Evolutionary conservation across 2,329 filamentous ascomycete species (phyloP).

Genomic region (Aspergillus spinulosporus): DNA sequence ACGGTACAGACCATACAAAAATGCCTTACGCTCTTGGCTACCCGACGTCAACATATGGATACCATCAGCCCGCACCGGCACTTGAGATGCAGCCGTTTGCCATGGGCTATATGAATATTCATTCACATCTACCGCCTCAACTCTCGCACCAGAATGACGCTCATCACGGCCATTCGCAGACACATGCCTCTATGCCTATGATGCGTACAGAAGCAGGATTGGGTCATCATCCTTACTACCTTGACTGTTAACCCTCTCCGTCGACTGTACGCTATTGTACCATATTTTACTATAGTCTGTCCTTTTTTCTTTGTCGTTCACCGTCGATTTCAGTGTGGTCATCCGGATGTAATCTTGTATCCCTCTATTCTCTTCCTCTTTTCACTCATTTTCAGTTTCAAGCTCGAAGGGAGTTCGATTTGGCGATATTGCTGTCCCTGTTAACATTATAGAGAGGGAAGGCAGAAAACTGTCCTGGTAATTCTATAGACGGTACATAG

Average conservation of each 20-base stretch:
- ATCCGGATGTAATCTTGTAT: not conserved
- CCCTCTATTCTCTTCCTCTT: not conserved
- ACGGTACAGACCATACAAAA: not conserved
- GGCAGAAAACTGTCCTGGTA: too few relatives aligned
- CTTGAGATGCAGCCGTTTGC: slow-evolving; percentile 18
- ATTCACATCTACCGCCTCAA: slow-evolving; percentile 7
- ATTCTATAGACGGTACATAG: too few relatives aligned
- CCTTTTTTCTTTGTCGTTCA: not conserved
- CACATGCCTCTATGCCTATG: slow-evolving; percentile 15
- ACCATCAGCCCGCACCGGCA: slow-evolving; percentile 3
- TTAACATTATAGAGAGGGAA: too few relatives aligned
- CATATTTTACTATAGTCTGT: not conserved
- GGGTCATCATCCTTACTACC: slow-evolving; percentile 31
- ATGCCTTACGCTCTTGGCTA: slow-evolving; percentile 46
- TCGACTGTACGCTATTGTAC: not conserved
- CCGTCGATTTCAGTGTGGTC: not conserved
- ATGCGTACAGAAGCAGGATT: slow-evolving; percentile 20
- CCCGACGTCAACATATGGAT: slow-evolving; percentile 4
- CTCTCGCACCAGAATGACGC: not conserved
- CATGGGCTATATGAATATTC: slow-evolving; percentile 16
- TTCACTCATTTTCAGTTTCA: not conserved
- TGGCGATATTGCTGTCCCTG: too few relatives aligned
- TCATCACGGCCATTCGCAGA: slow-evolving; percentile 12
- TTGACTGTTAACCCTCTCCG: slow-evolving; percentile 25
- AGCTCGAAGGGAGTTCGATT: not conserved